These are phyloP conservation scores for Cyamopsis tetragonoloba DNA, from an alignment of 306 rosid species.

Conservation along the genomic window DNA sequence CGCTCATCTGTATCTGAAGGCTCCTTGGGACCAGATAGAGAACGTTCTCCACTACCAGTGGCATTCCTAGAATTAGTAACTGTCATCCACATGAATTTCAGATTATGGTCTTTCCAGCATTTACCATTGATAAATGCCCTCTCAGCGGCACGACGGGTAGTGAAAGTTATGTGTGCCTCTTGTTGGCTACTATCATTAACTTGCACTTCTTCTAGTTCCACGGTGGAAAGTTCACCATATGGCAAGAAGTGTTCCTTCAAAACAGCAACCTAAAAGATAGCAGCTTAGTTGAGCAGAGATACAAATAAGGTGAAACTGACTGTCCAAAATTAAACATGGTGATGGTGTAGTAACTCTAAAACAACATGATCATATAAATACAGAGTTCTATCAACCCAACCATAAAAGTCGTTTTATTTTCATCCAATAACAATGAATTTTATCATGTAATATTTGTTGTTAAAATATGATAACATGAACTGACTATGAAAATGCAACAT, in stretches of 20 bases:
- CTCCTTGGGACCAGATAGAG: constrained; percentile 48
- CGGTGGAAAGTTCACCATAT: constrained; percentile 56
- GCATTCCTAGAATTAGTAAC: constrained; percentile 40
- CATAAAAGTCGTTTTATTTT: not conserved
- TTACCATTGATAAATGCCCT: constrained; percentile 62
- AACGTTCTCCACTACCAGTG: constrained; percentile 39
- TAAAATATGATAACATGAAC: no score
- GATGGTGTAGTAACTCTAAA: not conserved
- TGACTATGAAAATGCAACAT: not conserved
- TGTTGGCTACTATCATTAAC: constrained; percentile 35
- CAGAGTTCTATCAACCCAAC: not conserved
- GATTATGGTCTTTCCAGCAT: constrained; percentile 68
- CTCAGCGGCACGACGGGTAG: constrained; percentile 72
- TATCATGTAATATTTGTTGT: not conserved
- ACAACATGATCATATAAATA: constrained; percentile 3
- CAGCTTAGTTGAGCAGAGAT: constrained; percentile 18
- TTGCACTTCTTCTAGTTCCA: constrained; percentile 53
- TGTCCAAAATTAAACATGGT: not conserved
- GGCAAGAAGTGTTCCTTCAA: constrained; percentile 77
- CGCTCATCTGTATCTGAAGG: constrained; percentile 33
- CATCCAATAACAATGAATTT: not conserved
- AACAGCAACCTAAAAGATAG: constrained; percentile 48
- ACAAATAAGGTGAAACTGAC: not conserved
- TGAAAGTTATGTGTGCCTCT: constrained; percentile 48
- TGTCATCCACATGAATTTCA: constrained; percentile 64